phyloP scores from a whole-genome alignment of 2,329 filamentous ascomycete species.

The Lachnellula suecica region DNA sequence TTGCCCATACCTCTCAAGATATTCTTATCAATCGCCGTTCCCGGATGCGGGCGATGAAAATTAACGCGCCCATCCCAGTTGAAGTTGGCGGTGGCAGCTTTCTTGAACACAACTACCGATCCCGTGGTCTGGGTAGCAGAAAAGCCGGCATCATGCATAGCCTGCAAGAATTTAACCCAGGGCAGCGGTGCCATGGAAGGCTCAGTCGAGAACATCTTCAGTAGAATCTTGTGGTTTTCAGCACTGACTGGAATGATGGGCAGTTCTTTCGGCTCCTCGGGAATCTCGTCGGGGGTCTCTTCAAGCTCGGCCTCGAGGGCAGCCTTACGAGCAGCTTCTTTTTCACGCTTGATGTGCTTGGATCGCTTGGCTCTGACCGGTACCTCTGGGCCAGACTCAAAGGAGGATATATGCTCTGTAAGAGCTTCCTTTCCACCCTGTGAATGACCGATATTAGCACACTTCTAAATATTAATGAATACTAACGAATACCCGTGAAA shows the following conservation, averaged over 20 bases:
- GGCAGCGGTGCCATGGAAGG: not conserved
- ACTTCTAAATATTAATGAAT: too few species aligned
- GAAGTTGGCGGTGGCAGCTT: not conserved
- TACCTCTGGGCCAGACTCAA: too few species aligned
- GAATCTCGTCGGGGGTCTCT: not conserved
- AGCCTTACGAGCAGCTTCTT: too few species aligned
- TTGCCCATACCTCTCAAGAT: not conserved
- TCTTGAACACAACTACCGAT: not conserved
- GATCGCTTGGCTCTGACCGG: too few species aligned
- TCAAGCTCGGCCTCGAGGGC: not conserved
- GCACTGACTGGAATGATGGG: not conserved
- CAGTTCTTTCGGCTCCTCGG: not conserved
- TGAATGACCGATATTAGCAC: too few species aligned
- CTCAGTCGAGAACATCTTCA: not conserved
- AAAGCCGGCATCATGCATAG: conserved; percentile 2
- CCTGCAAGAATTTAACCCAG: not conserved
- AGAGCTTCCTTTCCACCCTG: too few species aligned
- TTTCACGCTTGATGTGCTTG: too few species aligned
- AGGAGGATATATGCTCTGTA: too few species aligned
- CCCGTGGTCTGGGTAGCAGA: not conserved
- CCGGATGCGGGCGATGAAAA: not conserved
- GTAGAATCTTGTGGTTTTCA: not conserved
- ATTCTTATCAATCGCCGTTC: not conserved
- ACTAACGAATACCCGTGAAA: too few species aligned
- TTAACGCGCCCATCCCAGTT: not conserved